Evolutionary conservation across 2,329 filamentous ascomycete species (phyloP).

Genomic region (Paramyrothecium roridum): DNA sequence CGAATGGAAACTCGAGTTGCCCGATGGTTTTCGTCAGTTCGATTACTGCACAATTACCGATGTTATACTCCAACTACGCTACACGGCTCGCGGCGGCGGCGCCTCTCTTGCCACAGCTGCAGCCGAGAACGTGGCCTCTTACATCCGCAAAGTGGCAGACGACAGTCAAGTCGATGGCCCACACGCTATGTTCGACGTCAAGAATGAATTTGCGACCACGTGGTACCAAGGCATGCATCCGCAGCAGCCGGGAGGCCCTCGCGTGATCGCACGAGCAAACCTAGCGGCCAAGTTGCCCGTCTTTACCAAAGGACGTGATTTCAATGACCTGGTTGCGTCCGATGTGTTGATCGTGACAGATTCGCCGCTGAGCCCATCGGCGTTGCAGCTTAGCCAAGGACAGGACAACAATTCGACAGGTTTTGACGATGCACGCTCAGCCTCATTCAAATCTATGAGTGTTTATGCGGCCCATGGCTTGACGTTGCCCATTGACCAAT

Average conservation of each 20-base stretch:
- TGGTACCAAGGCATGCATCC: background rate
- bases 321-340: background rate
- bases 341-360: background rate
- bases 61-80: background rate
- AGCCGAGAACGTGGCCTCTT: background rate
- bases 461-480: background rate
- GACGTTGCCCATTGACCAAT: background rate
- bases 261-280: background rate
- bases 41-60: background rate
- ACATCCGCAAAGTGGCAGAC: background rate
- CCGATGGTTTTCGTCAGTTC: background rate
- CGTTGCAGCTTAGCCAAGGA: background rate
- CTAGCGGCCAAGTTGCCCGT: background rate
- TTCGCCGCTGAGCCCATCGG: background rate
- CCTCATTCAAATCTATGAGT: background rate
- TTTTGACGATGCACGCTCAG: background rate
- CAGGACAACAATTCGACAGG: background rate
- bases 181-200: background rate
- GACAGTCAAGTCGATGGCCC: background rate
- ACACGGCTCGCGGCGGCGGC: constrained; percentile 1
- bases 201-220: background rate
- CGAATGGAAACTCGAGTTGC: background rate
- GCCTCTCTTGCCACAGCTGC: background rate
- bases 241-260: background rate
- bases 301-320: background rate